phyloP scores from a whole-genome alignment of 352 stramenopile species.

The Pythium pyrilobum region DNA sequence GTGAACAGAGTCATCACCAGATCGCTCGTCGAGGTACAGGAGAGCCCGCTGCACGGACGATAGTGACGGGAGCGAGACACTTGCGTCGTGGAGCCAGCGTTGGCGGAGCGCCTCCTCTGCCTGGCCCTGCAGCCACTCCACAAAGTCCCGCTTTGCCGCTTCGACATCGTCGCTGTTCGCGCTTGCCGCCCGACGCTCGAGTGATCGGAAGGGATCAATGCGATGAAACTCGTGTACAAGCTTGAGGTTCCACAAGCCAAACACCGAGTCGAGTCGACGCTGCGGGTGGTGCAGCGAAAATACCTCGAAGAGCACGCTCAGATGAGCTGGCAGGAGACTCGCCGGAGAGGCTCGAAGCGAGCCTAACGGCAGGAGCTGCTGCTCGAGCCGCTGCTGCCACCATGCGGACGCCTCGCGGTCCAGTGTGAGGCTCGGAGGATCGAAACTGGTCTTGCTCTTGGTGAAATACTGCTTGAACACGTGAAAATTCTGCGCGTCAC shows the following conservation, averaged over 20 bases:
- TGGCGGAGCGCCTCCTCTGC: conserved; percentile 14
- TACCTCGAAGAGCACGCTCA: conserved; percentile 52
- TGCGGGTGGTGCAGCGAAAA: conserved; percentile 42
- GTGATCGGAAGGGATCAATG: conserved; percentile 8
- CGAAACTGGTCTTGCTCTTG: no score
- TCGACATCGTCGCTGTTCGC: not conserved
- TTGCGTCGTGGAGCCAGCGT: conserved; percentile 13
- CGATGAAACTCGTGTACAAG: conserved; percentile 28
- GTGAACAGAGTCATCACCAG: not conserved
- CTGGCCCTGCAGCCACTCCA: conserved; percentile 18
- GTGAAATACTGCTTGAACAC: conserved; percentile 4
- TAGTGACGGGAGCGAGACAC: conserved; percentile 9
- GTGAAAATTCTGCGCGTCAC: not conserved
- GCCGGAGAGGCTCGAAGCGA: not conserved
- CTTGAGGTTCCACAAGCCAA: conserved; percentile 39
- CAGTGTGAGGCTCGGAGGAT: no score
- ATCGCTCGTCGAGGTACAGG: not conserved
- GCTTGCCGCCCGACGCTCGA: not conserved
- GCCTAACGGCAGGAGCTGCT: conserved; percentile 19
- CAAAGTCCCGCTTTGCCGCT: conserved; percentile 10
- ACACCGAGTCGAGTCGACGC: conserved; percentile 23
- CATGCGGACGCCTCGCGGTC: conserved; percentile 5
- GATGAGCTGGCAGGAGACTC: conserved; percentile 17
- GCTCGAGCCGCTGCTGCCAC: conserved; percentile 29
- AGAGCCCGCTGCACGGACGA: conserved; percentile 10